Evolutionary conservation across 108 stramenopile genomes (phyloP).

Genomic region (Stephanodiscus minutulus): DNA sequence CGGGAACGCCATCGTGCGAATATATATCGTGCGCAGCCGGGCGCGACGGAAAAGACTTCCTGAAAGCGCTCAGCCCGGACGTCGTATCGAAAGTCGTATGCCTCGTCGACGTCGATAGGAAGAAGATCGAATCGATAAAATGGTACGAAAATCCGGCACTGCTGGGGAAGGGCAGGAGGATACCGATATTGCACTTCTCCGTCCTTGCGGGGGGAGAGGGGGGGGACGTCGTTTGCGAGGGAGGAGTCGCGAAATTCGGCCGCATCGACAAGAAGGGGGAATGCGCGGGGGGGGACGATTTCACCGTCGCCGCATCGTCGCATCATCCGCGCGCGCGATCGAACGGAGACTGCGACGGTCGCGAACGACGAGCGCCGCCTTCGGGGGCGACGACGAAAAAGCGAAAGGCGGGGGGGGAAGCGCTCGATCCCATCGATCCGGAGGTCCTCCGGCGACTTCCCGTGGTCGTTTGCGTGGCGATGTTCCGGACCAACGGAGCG

Average conservation of each 20-base stretch:
- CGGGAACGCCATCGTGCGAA: too few relatives aligned
- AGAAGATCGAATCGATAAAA: conserved; percentile 68
- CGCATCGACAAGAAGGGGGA: conserved; percentile 65
- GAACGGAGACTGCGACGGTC: not conserved
- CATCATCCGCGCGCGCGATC: not conserved
- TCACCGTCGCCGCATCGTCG: conserved; percentile 12
- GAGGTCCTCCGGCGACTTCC: conserved; percentile 57
- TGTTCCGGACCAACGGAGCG: conserved; percentile 85
- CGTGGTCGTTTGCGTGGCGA: conserved; percentile 88
- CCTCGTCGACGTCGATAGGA: conserved; percentile 85
- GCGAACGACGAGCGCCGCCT: not conserved
- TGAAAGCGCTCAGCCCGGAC: conserved; percentile 66
- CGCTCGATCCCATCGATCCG: conserved; percentile 8
- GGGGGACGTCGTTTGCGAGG: not conserved
- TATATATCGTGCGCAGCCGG: conserved; percentile 85
- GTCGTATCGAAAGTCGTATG: conserved; percentile 63
- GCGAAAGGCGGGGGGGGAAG: conserved; percentile 16
- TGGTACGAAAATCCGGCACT: conserved; percentile 62
- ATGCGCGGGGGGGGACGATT: not conserved
- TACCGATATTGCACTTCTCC: conserved; percentile 89
- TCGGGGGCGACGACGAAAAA: not conserved
- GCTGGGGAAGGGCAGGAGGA: conserved; percentile 17
- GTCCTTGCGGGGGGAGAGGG: conserved; percentile 53
- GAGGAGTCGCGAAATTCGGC: conserved; percentile 38
- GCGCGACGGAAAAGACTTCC: conserved; percentile 89